phyloP scores from a whole-genome alignment of 2,329 filamentous ascomycete species.

The Pseudomassariella vexata region DNA sequence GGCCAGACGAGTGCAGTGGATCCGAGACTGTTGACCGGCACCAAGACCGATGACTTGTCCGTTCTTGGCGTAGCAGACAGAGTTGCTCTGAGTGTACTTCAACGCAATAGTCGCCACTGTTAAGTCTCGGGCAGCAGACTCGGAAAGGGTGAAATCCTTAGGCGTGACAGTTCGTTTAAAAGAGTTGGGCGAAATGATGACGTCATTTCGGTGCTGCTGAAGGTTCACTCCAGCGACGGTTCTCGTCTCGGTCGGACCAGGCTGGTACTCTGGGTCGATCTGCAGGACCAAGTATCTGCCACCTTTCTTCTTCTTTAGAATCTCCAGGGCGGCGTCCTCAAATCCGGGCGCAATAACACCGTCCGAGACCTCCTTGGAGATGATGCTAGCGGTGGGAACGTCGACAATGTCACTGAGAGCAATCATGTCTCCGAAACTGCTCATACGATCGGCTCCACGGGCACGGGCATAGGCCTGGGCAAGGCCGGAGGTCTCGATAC shows the following conservation, averaged over 20 bases:
- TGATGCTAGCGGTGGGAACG: slow-evolving; percentile 90
- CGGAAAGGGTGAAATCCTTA: slow-evolving; percentile 72
- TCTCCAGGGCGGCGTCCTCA: slow-evolving; percentile 76
- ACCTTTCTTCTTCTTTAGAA: slow-evolving; percentile 96
- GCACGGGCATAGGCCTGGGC: slow-evolving; percentile 95
- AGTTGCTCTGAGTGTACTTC: slow-evolving; percentile 99
- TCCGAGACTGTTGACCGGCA: slow-evolving; percentile 93
- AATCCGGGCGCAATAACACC: slow-evolving; percentile 91
- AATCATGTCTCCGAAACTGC: slow-evolving; percentile 95
- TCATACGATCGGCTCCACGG: slow-evolving; percentile 95
- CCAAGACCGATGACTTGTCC: slow-evolving; percentile 92
- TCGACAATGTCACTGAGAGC: slow-evolving; percentile 89
- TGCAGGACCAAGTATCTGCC: slow-evolving; percentile 94
- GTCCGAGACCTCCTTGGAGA: slow-evolving; percentile 95
- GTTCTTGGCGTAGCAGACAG: slow-evolving; percentile 92
- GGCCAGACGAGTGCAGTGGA: slow-evolving; percentile 95
- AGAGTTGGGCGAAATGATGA: slow-evolving; percentile 75
- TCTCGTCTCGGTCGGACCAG: slow-evolving; percentile 74
- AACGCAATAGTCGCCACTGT: slow-evolving; percentile 94
- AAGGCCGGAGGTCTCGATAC: slow-evolving; percentile 77
- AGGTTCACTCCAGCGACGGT: slow-evolving; percentile 88
- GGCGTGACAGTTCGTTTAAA: slow-evolving; percentile 84
- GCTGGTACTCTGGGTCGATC: slow-evolving; percentile 84
- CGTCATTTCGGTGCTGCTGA: slow-evolving; percentile 88
- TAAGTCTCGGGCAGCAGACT: slow-evolving; percentile 79